phyloP scores from a whole-genome alignment of 179 eudicot species.

The Beta lomatogona region DNA sequence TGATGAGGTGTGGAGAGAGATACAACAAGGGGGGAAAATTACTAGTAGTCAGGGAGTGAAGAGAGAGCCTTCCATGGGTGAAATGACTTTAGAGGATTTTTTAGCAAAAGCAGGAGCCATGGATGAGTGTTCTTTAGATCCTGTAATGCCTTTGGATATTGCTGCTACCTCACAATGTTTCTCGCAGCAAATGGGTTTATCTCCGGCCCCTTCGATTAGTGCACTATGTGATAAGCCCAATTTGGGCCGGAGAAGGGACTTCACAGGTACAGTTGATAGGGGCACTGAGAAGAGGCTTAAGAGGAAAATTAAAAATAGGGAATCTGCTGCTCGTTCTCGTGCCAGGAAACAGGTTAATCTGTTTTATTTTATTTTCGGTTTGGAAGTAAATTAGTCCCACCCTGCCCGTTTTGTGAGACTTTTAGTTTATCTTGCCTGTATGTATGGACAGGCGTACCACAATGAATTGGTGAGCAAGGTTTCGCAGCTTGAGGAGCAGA shows the following conservation, averaged over 20 bases:
- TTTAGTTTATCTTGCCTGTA: background rate
- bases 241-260: conserved; percentile 40
- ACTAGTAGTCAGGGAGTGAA: conserved; percentile 39
- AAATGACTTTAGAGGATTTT: conserved; percentile 74
- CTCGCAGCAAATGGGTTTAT: conserved; percentile 43
- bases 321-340: conserved; percentile 94
- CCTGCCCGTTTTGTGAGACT: background rate
- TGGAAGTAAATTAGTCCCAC: background rate
- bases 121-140: conserved; percentile 43
- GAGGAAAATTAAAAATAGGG: conserved; percentile 83
- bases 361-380: background rate
- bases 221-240: conserved; percentile 43
- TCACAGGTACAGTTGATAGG: conserved; percentile 41
- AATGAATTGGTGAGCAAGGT: conserved; percentile 77
- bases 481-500: conserved; percentile 70
- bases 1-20: conserved; percentile 74
- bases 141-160: conserved; percentile 42
- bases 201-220: conserved; percentile 49
- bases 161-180: conserved; percentile 36
- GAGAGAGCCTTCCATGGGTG: conserved; percentile 55
- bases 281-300: conserved; percentile 65
- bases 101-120: conserved; percentile 64
- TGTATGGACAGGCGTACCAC: conserved; percentile 63
- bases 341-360: conserved; percentile 73
- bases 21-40: conserved; percentile 49